Percentiles rank a stretch among this genome's conserved stretches.
These are phyloP conservation scores for Omphalotus guepiniiformis DNA, from an alignment of 768 basidiomycete genomes.

Conservation along the genomic window DNA sequence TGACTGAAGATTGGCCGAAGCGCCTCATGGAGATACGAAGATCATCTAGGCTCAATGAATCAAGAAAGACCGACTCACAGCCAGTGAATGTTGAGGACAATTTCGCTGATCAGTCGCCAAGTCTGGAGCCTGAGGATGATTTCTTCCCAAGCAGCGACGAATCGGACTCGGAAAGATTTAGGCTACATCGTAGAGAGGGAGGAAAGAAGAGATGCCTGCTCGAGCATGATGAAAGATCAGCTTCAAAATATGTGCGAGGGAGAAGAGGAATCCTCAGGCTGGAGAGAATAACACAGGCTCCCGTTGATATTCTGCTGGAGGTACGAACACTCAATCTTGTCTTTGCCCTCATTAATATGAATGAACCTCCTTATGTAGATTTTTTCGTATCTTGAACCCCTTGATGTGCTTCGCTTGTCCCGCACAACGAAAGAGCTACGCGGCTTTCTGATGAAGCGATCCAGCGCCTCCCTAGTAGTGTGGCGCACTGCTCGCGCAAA, in stretches of 20 bases:
- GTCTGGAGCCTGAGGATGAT: too few relatives aligned
- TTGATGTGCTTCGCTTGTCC: conserved; percentile 35
- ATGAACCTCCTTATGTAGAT: conserved; percentile 23
- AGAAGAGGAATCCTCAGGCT: not conserved
- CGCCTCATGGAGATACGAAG: too few relatives aligned
- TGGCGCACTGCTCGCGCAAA: conserved; percentile 32
- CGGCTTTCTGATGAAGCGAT: conserved; percentile 17
- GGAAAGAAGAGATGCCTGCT: too few relatives aligned
- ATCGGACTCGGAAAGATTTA: conserved; percentile 1
- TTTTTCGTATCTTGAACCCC: conserved; percentile 28
- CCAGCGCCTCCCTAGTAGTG: conserved; percentile 17
- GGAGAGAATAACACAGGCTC: conserved; percentile 1
- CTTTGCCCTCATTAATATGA: not conserved
- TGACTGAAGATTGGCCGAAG: too few relatives aligned
- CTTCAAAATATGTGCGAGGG: not conserved
- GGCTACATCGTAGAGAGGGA: too few relatives aligned
- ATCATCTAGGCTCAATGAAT: too few relatives aligned
- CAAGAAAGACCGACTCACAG: too few relatives aligned
- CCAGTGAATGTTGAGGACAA: too few relatives aligned
- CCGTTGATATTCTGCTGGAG: conserved; percentile 11
- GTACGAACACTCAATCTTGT: conserved; percentile 7
- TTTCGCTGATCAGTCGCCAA: too few relatives aligned
- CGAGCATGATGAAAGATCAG: conserved; percentile 1
- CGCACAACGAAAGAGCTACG: conserved; percentile 32
- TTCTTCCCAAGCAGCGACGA: conserved; percentile 6